These are phyloP conservation scores for Halenospora varia DNA, from an alignment of 495 filamentous ascomycete species.

Conservation along the genomic window DNA sequence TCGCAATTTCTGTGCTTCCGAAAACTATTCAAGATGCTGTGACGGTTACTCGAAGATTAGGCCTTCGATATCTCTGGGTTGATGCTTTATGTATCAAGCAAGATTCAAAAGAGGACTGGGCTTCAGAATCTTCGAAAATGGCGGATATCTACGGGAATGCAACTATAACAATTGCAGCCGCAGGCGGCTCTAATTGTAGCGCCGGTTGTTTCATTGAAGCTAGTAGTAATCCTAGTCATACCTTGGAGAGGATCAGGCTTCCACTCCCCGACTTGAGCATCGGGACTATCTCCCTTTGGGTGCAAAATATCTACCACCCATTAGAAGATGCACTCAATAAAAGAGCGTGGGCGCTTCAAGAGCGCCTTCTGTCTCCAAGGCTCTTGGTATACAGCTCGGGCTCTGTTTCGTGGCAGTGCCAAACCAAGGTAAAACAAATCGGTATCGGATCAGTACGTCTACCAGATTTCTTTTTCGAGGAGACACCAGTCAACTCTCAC, in stretches of 20 bases:
- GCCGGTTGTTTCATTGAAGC: neutral
- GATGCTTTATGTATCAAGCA: conserved; percentile 32
- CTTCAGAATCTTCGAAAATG: conserved; percentile 25
- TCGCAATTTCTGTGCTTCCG: conserved; percentile 17
- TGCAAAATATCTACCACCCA: neutral
- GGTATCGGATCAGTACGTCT: conserved; percentile 6
- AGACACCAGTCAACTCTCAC: neutral
- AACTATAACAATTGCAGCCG: conserved; percentile 27
- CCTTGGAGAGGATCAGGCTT: neutral
- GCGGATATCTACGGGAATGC: conserved; percentile 24
- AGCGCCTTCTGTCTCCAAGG: conserved; percentile 7
- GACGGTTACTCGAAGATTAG: conserved; percentile 16
- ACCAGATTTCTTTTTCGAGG: conserved; percentile 5
- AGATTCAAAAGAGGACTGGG: conserved; percentile 24
- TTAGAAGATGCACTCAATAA: conserved; percentile 2
- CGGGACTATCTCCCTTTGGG: neutral
- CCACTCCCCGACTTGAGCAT: conserved; percentile 1
- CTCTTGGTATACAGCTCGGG: neutral
- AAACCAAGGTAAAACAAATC: neutral
- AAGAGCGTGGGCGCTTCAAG: conserved; percentile 9
- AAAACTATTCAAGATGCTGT: conserved; percentile 27
- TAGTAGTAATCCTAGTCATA: neutral
- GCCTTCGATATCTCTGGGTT: conserved; percentile 32
- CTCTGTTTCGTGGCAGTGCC: neutral
- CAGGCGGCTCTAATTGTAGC: conserved; percentile 1